Base-by-base conservation (phyloP, 116 monocot species). In the Zostera marina region DNA sequence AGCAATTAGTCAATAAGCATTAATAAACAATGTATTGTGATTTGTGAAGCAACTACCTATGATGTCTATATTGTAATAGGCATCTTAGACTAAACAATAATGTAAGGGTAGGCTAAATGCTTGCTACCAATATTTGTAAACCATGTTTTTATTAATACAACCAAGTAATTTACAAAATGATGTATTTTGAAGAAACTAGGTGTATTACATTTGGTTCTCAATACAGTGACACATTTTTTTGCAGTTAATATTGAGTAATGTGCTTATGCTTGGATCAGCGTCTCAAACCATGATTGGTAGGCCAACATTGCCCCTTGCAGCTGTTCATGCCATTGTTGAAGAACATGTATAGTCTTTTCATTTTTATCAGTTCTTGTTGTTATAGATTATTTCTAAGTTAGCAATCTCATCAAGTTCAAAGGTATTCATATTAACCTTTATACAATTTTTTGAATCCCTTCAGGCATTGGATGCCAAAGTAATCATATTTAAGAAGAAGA, bases 401-500 rank as follows among this genome's bases (percentile, higher is more conserved):
- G 20, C 49, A 19, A 51, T 51, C 19, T 19, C 20, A 20, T 7
- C 19, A 51, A 51, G 49, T 51, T 1, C 49, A 51, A 51, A 51
- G 20, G 49, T 51, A 20, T 16, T 10, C 19, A 17, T 21, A 51
- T 58, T 55, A 11, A 32, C 22, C 22, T 25, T 55, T 23, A 7
- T 22, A 58, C 39, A 17, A 10, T 40, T 58, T 14, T 32, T 19
- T 41, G 16, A 24, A 45, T n/a, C 10, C 42, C 42, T 26, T 55
- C 70, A 94, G 94, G 85, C 94, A 64, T 78, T 94, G 56, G 88
- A 94, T 72, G 88, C 82, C 6, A 94, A 82, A 44, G 82, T 88
- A 14, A 94, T 94, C 60, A 85, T 94, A 70, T 94, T 94, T 65
- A 94, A 94, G 79, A 94, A 94, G 71, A 88, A 94, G 66, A 85